Conservation (phyloP, 768 basidiomycete genomes). For the Mycena maculata region DNA sequence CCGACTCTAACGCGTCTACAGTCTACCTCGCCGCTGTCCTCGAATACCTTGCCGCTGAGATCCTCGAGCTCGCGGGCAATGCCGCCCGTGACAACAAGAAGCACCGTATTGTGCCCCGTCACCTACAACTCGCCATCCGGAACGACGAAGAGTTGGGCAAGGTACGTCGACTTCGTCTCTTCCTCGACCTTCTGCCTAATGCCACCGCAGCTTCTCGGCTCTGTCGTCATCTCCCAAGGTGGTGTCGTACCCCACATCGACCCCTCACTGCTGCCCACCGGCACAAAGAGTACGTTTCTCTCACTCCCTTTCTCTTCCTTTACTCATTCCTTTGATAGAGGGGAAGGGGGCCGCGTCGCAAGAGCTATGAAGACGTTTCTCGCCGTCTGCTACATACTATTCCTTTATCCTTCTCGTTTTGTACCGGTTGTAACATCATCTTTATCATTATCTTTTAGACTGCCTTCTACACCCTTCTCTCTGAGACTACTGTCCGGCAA, state of each 20-base stretch:
- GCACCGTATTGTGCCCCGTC: not conserved
- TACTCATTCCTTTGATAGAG: no score
- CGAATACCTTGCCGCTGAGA: no score
- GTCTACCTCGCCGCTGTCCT: no score
- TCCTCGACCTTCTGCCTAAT: not conserved
- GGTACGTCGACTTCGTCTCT: not conserved
- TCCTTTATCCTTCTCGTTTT: not conserved
- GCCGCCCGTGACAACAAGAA: no score
- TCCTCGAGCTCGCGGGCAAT: no score
- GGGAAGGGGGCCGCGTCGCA: conserved; percentile 8
- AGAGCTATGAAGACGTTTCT: not conserved
- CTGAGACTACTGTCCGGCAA: no score
- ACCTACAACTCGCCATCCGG: no score
- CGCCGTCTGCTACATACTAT: no score
- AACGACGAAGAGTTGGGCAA: no score
- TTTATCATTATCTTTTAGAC: not conserved
- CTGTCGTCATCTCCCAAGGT: conserved; percentile 26
- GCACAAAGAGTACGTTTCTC: conserved; percentile 15
- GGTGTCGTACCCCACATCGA: conserved; percentile 17
- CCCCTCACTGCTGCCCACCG: conserved; percentile 6
- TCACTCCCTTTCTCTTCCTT: no score
- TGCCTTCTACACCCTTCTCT: no score
- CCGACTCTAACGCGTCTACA: no score
- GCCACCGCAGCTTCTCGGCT: conserved; percentile 16
- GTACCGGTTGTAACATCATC: conserved; percentile 14